Evolutionary conservation across 106 monocot species (phyloP), one percentile per base, ranked within the genome.

Genomic region (Platanthera zijinensis): DNA sequence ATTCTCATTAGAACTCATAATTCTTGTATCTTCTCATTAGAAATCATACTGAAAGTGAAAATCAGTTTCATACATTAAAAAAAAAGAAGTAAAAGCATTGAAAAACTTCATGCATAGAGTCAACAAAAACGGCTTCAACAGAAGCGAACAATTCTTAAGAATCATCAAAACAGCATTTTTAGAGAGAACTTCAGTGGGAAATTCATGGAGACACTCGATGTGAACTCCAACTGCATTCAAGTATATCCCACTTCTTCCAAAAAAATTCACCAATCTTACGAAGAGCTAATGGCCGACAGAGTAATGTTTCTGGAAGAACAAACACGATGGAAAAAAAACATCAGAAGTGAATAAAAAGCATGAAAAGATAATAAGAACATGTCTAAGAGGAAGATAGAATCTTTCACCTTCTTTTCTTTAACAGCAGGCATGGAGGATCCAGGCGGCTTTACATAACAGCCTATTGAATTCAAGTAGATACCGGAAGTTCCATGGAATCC

Each of bases 221-320:
- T 75, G 59, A 19, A 75, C 57, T n/a, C 75, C 56, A 57, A 74
- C 53, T 11, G 75, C 75, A 68, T 85, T 83, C 66, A 88, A 59
- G 67, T 78, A 85, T 21, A 57, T 67, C 21, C 76, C 80, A 56
- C 85, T 76, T 15, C 88, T 72, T 22, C 88, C 85, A n/a, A 73
- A 78, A 76, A 48, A 89, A 89, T 14, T 82, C 78, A 17, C 85
- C 80, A 49, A 83, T 80, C 75, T 85, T 88, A n/a, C 85, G 85
- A 82, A 80, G 53, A 0, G 80, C 80, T 1, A 71, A 80, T 5
- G 77, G 30, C 25, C 85, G 82, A 46, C 77, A 85, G 68, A 88
- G 85, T 51, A 80, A 85, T 8, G 74, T 83, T 6, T 57, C 57
- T 57, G 57, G 14, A 57, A 57, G 18, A 57, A 57, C 6, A 57